Evolutionary conservation across 345 rosid genomes (phyloP).

Genomic region (Lepidium africanum): DNA sequence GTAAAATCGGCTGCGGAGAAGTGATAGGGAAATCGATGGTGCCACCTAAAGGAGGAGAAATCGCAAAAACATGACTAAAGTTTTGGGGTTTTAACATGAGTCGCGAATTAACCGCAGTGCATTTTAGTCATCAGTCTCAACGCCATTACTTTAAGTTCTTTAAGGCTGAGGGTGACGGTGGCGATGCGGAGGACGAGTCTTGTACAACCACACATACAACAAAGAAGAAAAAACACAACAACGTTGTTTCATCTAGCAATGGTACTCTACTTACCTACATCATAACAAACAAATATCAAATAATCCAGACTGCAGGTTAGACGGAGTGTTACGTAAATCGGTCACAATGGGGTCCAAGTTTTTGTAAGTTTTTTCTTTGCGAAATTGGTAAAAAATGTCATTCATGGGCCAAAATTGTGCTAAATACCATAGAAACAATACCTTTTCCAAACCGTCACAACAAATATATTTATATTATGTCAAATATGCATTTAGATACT

Average conservation of each 20-base stretch:
- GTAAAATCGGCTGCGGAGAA: conserved; percentile 30
- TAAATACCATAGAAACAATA: too few relatives aligned
- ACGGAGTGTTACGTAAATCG: too few relatives aligned
- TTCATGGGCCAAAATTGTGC: too few relatives aligned
- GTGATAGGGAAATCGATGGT: conserved; percentile 10
- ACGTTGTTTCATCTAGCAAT: not conserved
- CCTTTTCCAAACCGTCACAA: too few relatives aligned
- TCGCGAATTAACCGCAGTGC: conserved; percentile 9
- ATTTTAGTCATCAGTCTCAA: conserved; percentile 34
- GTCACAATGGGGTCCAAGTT: too few relatives aligned
- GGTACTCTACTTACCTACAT: not conserved
- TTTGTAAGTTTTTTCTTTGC: too few relatives aligned
- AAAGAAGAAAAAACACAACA: not conserved
- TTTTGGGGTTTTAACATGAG: conserved; percentile 20
- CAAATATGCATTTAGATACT: too few relatives aligned
- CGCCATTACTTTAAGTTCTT: conserved; percentile 31
- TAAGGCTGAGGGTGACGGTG: not conserved
- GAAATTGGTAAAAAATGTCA: too few relatives aligned
- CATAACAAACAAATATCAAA: not conserved
- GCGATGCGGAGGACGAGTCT: not conserved
- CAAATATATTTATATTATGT: too few relatives aligned
- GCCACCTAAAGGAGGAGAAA: conserved; percentile 30
- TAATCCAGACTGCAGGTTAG: too few relatives aligned
- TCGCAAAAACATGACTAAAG: conserved; percentile 31
- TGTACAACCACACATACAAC: not conserved